phyloP scores from a whole-genome alignment of 2,329 filamentous ascomycete genomes.

The Aspergillus versicolor region DNA sequence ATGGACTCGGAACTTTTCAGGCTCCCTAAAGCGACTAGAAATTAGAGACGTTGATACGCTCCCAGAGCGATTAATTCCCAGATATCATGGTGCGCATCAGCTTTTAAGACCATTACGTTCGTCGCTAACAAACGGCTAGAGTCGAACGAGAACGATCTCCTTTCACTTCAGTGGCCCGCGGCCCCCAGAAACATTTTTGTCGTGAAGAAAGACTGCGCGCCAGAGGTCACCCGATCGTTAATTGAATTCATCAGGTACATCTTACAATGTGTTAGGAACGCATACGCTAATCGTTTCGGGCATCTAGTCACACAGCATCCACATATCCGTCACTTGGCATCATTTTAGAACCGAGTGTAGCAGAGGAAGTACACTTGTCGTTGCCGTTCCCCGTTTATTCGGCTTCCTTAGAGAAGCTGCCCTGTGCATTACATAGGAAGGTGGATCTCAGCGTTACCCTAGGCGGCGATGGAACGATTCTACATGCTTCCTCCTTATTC shows the following conservation, averaged over 20 bases:
- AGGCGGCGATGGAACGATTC: slow-evolving; percentile 87
- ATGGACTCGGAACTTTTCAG: slow-evolving; percentile 41
- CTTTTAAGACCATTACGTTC: background rate
- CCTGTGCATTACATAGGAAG: slow-evolving; percentile 66
- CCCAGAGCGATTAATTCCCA: slow-evolving; percentile 57
- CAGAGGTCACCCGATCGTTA: slow-evolving; percentile 55
- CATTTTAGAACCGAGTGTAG: slow-evolving; percentile 77
- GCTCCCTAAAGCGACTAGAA: slow-evolving; percentile 39
- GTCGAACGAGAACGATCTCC: slow-evolving; percentile 58
- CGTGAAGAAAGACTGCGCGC: slow-evolving; percentile 64
- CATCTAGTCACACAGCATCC: slow-evolving; percentile 65
- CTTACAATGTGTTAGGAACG: slow-evolving; percentile 1
- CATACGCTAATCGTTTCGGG: background rate
- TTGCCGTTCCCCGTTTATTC: slow-evolving; percentile 73
- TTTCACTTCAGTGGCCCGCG: slow-evolving; percentile 66
- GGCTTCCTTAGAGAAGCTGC: slow-evolving; percentile 32
- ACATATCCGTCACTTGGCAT: slow-evolving; percentile 81
- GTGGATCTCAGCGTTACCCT: slow-evolving; percentile 87
- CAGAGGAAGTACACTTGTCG: slow-evolving; percentile 66
- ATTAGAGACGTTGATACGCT: slow-evolving; percentile 47
- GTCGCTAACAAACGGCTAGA: slow-evolving; percentile 40
- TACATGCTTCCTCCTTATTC: slow-evolving; percentile 83
- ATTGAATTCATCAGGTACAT: slow-evolving; percentile 56
- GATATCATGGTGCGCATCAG: slow-evolving; percentile 58
- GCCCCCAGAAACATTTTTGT: slow-evolving; percentile 68